phyloP scores from a whole-genome alignment of 768 basidiomycete species.

The Xerocomus spinulosus region DNA sequence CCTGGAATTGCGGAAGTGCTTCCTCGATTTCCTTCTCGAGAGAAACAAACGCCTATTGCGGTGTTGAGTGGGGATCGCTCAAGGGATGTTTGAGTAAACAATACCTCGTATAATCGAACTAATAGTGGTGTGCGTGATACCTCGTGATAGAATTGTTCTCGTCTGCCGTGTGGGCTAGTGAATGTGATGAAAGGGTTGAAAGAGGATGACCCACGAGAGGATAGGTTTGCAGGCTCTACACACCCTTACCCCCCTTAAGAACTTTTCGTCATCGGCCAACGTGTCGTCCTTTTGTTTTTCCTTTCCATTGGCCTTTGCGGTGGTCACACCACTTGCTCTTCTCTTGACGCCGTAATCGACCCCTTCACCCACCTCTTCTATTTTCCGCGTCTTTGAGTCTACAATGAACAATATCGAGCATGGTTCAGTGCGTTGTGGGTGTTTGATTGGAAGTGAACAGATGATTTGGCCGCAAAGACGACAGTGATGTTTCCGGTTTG shows the following conservation, averaged over 20 bases:
- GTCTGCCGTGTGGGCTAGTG: slow-evolving; percentile 38
- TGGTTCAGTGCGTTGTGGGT: slow-evolving; percentile 55
- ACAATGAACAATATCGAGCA: slow-evolving; percentile 85
- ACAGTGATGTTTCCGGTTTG: slow-evolving; percentile 95
- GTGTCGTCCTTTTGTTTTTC: slow-evolving; percentile 37
- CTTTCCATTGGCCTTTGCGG: slow-evolving; percentile 22
- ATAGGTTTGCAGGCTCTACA: slow-evolving; percentile 80
- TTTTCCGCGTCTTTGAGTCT: slow-evolving; percentile 68
- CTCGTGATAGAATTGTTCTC: slow-evolving; percentile 76
- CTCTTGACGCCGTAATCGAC: slow-evolving; percentile 78
- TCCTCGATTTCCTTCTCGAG: slow-evolving; percentile 91
- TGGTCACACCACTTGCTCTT: slow-evolving; percentile 27
- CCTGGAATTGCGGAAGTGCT: slow-evolving; percentile 82
- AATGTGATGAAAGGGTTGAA: too few species aligned
- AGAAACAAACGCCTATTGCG: slow-evolving; percentile 54
- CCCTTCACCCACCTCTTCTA: slow-evolving; percentile 82
- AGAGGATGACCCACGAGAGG: slow-evolving; percentile 59
- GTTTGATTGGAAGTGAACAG: slow-evolving; percentile 81
- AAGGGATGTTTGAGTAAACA: not conserved
- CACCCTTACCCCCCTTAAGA: slow-evolving; percentile 82
- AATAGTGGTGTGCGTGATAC: slow-evolving; percentile 54
- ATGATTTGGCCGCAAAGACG: slow-evolving; percentile 89
- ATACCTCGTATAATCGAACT: slow-evolving; percentile 66
- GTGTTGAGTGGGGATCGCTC: not conserved
- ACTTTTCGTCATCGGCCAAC: slow-evolving; percentile 67